Evolutionary conservation across 257 asterid species (phyloP), one percentile per base, ranked within the genome.

Genomic region (Paulownia fortunei): DNA sequence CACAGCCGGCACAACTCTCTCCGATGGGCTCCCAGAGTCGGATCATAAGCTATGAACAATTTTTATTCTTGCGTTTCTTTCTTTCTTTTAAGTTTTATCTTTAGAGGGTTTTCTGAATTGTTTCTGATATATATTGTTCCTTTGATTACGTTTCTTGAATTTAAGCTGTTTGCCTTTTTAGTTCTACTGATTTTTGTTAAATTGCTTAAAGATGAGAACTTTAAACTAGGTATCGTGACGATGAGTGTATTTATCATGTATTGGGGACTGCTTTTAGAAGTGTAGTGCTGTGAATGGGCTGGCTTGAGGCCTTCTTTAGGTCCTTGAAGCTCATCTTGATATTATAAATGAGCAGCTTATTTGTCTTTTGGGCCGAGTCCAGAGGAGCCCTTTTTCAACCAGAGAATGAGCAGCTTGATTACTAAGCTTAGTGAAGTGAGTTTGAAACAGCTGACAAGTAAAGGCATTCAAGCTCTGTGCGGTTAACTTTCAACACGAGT

Each of bases 11-110:
- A 59, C 24, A 5, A 15, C 18, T 77, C 27, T 76, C 74, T 80
- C 87, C 47, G 73, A 65, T 51, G 80, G 64, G 18, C 18, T 78
- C 37, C 78, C 81, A 5, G 78, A 81, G 0, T 78, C 83, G 39
- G 90, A 83, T 79, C 34, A 72, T 63, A 83, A 79, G 75, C 86
- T 76, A 18, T 86, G 77, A 85, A 23, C 37, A 42, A 8, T 63
- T n/a, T n/a, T n/a, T 16, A 6, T 12, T n/a, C 27, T 71, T 19
- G 23, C 39, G n/a, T n/a, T 27, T 32, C 12, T 49, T 75, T 47
- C 2, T 51, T 56, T 6, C 5, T 60, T 74, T 52, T 82, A 11
- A 16, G 37, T 19, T 74, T 68, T 34, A 19, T 21, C 19, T 66
- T 30, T 49, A 12, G 55, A 52, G 76, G 61, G 76, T 67, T 68